These are phyloP conservation scores for Boletus semigastroideus DNA, from an alignment of 1,284 basidiomycete species.

Conservation along the genomic window DNA sequence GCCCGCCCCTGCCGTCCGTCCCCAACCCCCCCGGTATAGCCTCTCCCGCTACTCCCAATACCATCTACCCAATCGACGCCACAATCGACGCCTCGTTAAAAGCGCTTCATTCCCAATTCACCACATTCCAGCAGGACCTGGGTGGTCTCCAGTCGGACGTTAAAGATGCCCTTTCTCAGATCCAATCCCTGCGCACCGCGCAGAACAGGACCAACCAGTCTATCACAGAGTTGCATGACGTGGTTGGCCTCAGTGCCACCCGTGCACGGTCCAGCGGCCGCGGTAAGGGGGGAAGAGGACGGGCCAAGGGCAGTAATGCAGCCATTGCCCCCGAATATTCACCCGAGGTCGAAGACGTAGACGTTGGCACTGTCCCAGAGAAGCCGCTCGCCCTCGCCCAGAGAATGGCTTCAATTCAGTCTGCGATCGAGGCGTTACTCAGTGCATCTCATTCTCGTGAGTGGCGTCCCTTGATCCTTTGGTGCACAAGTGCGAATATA, in stretches of 20 bases:
- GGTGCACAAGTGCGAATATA: background rate
- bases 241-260: slow-evolving; percentile 14
- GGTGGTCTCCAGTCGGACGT: slow-evolving; percentile 13
- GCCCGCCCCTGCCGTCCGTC: background rate
- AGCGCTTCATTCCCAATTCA: slow-evolving; percentile 20
- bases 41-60: background rate
- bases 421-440: slow-evolving; percentile 20
- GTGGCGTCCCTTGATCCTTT: background rate
- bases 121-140: slow-evolving; percentile 10
- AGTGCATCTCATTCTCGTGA: slow-evolving; percentile 9
- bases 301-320: background rate
- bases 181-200: slow-evolving; percentile 12
- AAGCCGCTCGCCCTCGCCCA: slow-evolving; percentile 15
- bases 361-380: background rate
- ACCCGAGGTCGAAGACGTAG: background rate
- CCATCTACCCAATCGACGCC: background rate
- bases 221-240: slow-evolving; percentile 14
- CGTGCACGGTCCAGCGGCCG: background rate
- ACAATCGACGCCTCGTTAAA: slow-evolving; percentile 3
- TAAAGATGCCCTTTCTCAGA: slow-evolving; percentile 16
- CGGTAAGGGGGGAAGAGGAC: background rate
- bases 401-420: slow-evolving; percentile 23
- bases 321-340: background rate
- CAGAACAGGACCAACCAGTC: slow-evolving; percentile 14
- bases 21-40: background rate